Conservation (phyloP, 345 rosid genomes). For the Salix dunnii region DNA sequence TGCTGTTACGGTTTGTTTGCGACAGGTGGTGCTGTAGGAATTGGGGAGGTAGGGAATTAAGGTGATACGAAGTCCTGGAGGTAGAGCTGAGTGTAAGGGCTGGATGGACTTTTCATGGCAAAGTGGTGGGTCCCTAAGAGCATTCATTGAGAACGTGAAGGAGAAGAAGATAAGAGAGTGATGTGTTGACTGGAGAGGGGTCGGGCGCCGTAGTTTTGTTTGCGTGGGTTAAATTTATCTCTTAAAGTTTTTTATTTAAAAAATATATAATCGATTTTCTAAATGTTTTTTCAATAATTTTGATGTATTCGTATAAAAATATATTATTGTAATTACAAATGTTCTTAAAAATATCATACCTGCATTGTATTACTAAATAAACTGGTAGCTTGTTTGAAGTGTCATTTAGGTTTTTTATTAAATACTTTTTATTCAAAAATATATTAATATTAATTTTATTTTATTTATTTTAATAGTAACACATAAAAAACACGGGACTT, state of each 20-base stretch:
- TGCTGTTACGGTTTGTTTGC: not conserved
- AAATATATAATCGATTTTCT: not conserved
- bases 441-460: no score
- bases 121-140: conserved; percentile 21
- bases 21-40: not conserved
- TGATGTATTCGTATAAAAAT: no score
- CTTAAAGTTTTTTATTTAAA: not conserved
- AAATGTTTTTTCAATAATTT: no score
- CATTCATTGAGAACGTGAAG: conserved; percentile 17
- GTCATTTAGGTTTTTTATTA: no score
- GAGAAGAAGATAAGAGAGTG: conserved; percentile 23
- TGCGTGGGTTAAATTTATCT: no score
- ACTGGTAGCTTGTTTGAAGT: no score
- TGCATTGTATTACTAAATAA: no score
- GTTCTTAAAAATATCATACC: no score
- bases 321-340: no score
- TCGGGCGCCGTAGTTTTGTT: not conserved
- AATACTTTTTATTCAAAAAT: no score
- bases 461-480: no score
- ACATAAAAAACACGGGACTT: no score
- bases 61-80: not conserved
- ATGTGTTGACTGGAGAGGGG: conserved; percentile 22
- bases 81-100: not conserved
- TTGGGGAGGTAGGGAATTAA: not conserved
- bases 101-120: conserved; percentile 1